Percentiles rank a stretch among this genome's conserved stretches.
Evolutionary conservation across 2,329 filamentous ascomycete species (phyloP).

Genomic region (Didymella segeticola): DNA sequence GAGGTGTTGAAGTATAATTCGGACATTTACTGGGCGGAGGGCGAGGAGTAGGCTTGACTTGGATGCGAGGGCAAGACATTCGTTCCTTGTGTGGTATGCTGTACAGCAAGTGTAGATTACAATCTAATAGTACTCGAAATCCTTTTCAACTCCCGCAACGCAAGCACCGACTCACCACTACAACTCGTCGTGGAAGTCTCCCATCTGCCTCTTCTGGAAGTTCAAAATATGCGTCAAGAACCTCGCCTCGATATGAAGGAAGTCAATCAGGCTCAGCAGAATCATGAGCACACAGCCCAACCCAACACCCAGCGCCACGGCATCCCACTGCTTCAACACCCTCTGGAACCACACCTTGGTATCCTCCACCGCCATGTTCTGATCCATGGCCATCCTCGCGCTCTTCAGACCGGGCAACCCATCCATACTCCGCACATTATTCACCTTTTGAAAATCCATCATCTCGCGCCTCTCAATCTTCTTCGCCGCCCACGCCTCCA

Average conservation of each 20-base stretch:
- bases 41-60: neutral
- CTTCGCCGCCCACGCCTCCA: slow-evolving; percentile 61
- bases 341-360: slow-evolving; percentile 35
- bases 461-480: slow-evolving; percentile 59
- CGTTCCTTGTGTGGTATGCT: no score
- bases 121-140: neutral
- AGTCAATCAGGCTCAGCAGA: slow-evolving; percentile 23
- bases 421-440: slow-evolving; percentile 54
- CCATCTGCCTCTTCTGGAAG: slow-evolving; percentile 35
- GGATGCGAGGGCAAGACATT: neutral
- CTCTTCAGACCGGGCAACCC: slow-evolving; percentile 39
- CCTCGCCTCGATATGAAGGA: slow-evolving; percentile 22
- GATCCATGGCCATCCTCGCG: slow-evolving; percentile 56
- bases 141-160: no score
- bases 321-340: slow-evolving; percentile 35
- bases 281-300: slow-evolving; percentile 32
- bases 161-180: neutral
- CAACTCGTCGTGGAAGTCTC: slow-evolving; percentile 9
- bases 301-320: slow-evolving; percentile 26
- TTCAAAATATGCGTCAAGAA: slow-evolving; percentile 32
- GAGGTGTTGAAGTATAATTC: slow-evolving; percentile 75
- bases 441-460: slow-evolving; percentile 62
- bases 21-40: slow-evolving; percentile 56
- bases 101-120: neutral
- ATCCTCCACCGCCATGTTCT: slow-evolving; percentile 57